Percentiles rank a stretch among this genome's conserved stretches.
phyloP scores from a whole-genome alignment of 345 rosid genomes.

The Nephelium lappaceum region DNA sequence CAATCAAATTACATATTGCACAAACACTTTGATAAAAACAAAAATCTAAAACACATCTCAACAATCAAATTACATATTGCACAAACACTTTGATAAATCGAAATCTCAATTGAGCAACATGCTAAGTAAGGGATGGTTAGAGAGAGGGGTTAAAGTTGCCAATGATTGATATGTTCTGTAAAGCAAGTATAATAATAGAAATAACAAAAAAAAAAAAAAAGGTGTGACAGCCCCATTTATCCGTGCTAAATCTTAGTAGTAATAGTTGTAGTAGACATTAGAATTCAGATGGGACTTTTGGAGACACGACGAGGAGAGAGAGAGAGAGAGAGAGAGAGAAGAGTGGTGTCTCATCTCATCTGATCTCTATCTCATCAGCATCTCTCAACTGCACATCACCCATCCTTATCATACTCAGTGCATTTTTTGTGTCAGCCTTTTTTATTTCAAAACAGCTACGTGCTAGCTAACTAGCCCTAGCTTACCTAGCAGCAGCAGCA shows the following conservation, averaged over 20 bases:
- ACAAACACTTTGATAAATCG: no score
- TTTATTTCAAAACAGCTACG: no score
- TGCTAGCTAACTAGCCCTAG: no score
- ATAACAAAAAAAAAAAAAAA: no score
- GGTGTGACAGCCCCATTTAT: background rate
- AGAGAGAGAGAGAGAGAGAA: background rate
- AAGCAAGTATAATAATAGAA: background rate
- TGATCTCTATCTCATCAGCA: background rate
- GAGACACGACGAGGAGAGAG: background rate
- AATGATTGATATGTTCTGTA: constrained; percentile 23
- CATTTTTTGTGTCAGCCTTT: constrained; percentile 16
- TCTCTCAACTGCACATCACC: background rate
- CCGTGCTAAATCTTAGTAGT: constrained; percentile 4
- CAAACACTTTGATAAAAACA: no score
- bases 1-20: no score
- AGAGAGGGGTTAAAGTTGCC: constrained; percentile 2
- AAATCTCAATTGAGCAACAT: no score
- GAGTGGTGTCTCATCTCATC: background rate
- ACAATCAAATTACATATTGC: no score
- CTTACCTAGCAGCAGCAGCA: background rate
- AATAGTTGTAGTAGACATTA: no score
- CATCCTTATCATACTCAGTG: constrained; percentile 3
- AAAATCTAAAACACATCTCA: no score
- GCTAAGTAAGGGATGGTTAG: no score
- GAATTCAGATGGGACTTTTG: background rate